Evolutionary conservation across 139 green algal species (phyloP).

Genomic region (Chlamydomonas schloesseri): DNA sequence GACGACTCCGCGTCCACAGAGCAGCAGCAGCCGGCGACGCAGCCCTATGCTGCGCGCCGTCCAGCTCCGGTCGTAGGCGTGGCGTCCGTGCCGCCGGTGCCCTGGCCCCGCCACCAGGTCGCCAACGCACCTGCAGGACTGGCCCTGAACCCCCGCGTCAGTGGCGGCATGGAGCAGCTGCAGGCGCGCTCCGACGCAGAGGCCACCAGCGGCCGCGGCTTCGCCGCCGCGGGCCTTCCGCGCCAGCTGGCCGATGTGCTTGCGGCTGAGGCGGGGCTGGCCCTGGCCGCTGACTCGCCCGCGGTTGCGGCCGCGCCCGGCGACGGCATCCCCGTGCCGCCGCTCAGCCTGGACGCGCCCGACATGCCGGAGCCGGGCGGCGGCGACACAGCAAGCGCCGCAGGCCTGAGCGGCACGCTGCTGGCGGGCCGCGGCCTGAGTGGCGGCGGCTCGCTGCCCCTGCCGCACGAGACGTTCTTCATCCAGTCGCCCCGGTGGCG

Average conservation of each 20-base stretch:
- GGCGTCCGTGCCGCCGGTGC: neutral
- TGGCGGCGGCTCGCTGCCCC: neutral
- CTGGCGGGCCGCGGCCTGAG: too few relatives aligned
- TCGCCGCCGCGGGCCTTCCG: neutral
- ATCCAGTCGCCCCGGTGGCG: neutral
- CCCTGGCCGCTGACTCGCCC: neutral
- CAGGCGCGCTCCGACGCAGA: neutral
- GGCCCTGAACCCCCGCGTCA: neutral
- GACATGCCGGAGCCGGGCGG: slow-evolving; percentile 38
- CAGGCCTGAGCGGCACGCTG: neutral
- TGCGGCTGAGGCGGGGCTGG: neutral
- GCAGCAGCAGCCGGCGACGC: neutral
- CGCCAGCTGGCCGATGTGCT: neutral
- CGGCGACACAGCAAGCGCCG: neutral
- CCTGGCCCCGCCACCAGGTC: neutral
- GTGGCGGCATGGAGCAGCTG: neutral
- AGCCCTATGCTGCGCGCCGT: neutral
- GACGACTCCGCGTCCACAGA: neutral
- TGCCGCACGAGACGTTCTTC: slow-evolving; percentile 38
- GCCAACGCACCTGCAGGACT: too few relatives aligned
- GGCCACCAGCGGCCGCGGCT: neutral
- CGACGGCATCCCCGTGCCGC: slow-evolving; percentile 26
- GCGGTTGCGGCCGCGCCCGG: slow-evolving; percentile 17
- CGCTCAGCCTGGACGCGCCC: slow-evolving; percentile 29
- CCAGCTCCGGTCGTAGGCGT: neutral